Percentiles rank a stretch among this genome's conserved stretches.
These are phyloP conservation scores for Pistacia vera DNA, from an alignment of 345 rosid genomes.

Conservation along the genomic window DNA sequence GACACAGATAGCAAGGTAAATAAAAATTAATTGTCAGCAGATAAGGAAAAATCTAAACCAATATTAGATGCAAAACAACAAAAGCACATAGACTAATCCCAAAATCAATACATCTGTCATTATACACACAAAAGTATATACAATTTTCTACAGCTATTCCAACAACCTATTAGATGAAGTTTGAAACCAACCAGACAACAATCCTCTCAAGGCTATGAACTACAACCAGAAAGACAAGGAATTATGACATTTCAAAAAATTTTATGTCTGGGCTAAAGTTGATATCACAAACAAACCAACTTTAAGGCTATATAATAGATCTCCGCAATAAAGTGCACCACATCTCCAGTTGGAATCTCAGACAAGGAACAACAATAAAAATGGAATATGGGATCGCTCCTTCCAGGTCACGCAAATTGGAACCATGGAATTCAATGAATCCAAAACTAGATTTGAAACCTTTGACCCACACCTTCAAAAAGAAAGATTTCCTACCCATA, in stretches of 20 bases:
- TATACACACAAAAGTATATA: neutral
- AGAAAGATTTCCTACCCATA: no score
- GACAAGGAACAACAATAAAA: no score
- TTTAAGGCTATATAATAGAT: no score
- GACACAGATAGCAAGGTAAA: neutral
- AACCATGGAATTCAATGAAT: no score
- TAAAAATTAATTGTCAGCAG: neutral
- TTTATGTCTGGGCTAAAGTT: no score
- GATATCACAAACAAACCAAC: no score
- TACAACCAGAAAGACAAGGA: neutral
- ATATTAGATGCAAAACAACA: neutral
- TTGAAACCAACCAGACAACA: neutral
- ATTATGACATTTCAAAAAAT: neutral
- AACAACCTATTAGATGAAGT: neutral
- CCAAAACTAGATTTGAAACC: no score
- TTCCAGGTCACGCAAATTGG: no score
- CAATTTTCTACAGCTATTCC: neutral
- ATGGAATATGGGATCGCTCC: no score
- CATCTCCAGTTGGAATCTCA: no score
- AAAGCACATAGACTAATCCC: neutral
- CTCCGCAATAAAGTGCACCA: no score
- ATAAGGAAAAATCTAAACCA: neutral
- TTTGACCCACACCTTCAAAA: no score
- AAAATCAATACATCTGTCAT: neutral
- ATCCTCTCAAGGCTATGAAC: neutral